Evolutionary conservation across 768 basidiomycete species (phyloP), one percentile per base, ranked within the genome.

Genomic region (Kwoniella sp.): DNA sequence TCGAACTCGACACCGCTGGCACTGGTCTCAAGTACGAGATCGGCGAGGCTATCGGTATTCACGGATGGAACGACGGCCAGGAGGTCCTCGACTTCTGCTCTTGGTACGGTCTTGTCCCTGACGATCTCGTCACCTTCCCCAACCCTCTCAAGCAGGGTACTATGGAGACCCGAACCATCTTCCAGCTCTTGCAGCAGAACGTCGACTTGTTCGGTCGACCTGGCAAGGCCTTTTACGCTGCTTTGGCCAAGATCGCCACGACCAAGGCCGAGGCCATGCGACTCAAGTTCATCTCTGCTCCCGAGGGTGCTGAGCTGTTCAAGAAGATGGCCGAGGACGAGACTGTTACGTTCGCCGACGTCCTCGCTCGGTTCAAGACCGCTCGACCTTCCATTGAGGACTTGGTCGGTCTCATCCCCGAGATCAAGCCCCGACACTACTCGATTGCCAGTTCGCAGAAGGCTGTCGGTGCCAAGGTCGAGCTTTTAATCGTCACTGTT

Each of bases 351-450:
- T 99, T 95, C 70, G 89, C 85, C 25, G 91, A 98, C 65, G 78
- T 98, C 22, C 76, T 99, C 43, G 78, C 76, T 56, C 80, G 79
- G 68, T 96, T 88, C 73, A 78, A 78, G 20, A 87, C 83, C 56
- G 90, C 93, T 25, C 80, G 80, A 53, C 90, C 89, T 1, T 81
- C 82, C 26, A 84, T 98, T 31, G 89, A 89, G 74, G 83, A 80
- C 50, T 79, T 95, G 3, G 91, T 92, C 65, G 87, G 88, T 71
- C 72, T 95, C 63, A 79, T 96, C 38, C 92, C 89, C 0, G 90
- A 95, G 71, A 96, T 89, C 78, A 91, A 95, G 75, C 92, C 93
- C 3, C 81, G 95, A 57, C 95, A 98, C 75, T 99, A 99, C 76
- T 93, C 89, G 74, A 99, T 99, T 68, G 93, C 95, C 19, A 90